These are phyloP conservation scores for Lichtheimia hyalospora DNA, from an alignment of 371 early-diverging fungal genomes.

Conservation along the genomic window DNA sequence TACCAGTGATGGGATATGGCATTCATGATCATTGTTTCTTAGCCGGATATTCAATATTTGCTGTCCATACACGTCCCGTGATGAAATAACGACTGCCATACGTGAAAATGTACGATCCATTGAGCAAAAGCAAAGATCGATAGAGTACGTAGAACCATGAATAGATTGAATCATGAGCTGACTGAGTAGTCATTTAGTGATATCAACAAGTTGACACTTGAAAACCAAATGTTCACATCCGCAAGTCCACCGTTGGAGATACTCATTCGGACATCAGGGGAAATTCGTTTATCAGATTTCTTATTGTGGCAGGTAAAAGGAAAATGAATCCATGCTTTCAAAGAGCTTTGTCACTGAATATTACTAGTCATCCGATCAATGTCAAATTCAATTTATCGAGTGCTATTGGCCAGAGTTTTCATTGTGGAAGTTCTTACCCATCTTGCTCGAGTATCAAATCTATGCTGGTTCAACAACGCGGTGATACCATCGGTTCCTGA, in stretches of 20 bases:
- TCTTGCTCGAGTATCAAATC: constrained; percentile 81
- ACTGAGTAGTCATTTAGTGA: constrained; percentile 40
- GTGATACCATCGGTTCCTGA: too few species aligned
- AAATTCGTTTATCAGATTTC: constrained; percentile 96
- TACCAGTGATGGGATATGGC: not conserved
- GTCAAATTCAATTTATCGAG: constrained; percentile 84
- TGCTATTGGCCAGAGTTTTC: constrained; percentile 96
- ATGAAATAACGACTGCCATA: constrained; percentile 82
- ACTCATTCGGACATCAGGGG: constrained; percentile 97
- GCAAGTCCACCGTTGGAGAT: constrained; percentile 86
- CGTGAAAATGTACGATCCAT: constrained; percentile 51
- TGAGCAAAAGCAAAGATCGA: constrained; percentile 49
- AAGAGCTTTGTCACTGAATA: not conserved
- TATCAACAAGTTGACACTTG: constrained; percentile 63
- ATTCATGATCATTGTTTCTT: constrained; percentile 11
- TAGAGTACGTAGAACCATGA: constrained; percentile 37
- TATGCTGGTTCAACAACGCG: constrained; percentile 11
- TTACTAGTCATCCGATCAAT: constrained; percentile 51
- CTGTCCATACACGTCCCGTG: constrained; percentile 95
- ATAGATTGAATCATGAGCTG: not conserved
- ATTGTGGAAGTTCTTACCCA: constrained; percentile 81
- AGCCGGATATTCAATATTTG: constrained; percentile 89
- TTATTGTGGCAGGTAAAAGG: constrained; percentile 88
- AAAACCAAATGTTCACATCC: constrained; percentile 67
- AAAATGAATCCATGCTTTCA: not conserved